phyloP scores from a whole-genome alignment of 2,329 filamentous ascomycete species.

The Phialophora tarda region DNA sequence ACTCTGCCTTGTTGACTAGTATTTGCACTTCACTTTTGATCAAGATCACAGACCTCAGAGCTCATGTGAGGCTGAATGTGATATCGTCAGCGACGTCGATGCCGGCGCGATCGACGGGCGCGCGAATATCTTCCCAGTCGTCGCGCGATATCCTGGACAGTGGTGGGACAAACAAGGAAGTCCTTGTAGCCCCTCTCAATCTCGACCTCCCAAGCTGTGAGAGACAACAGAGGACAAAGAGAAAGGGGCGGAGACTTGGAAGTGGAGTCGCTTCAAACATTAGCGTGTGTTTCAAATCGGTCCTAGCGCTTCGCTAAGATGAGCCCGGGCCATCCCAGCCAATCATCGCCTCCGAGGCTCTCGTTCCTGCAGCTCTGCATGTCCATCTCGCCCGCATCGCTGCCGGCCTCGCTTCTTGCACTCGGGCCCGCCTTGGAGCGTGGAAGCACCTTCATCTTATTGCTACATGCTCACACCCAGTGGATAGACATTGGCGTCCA shows the following conservation, averaged over 20 bases:
- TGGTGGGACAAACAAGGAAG: slow-evolving; percentile 17
- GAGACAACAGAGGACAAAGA: slow-evolving; percentile 14
- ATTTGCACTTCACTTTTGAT: background rate
- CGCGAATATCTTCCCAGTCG: background rate
- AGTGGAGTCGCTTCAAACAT: slow-evolving; percentile 33
- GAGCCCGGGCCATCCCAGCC: slow-evolving; percentile 11
- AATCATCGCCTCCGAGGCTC: slow-evolving; percentile 19
- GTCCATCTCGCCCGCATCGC: background rate
- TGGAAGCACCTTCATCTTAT: background rate
- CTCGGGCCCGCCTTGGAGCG: background rate
- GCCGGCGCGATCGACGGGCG: background rate
- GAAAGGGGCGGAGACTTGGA: slow-evolving; percentile 10
- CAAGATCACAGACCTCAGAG: background rate
- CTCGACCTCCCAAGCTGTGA: background rate
- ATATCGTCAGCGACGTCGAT: background rate
- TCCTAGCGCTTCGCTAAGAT: slow-evolving; percentile 23
- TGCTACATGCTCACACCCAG: background rate
- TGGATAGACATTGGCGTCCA: background rate
- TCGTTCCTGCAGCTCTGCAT: slow-evolving; percentile 13
- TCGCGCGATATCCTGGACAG: slow-evolving; percentile 17
- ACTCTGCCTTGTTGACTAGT: background rate
- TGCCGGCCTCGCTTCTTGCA: background rate
- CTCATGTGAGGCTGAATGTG: slow-evolving; percentile 15
- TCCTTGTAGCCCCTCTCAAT: slow-evolving; percentile 29
- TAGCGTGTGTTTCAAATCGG: slow-evolving; percentile 37